Base-by-base conservation (phyloP, 176 grass and related monocot species). In the Chrysopogon serrulatus region DNA sequence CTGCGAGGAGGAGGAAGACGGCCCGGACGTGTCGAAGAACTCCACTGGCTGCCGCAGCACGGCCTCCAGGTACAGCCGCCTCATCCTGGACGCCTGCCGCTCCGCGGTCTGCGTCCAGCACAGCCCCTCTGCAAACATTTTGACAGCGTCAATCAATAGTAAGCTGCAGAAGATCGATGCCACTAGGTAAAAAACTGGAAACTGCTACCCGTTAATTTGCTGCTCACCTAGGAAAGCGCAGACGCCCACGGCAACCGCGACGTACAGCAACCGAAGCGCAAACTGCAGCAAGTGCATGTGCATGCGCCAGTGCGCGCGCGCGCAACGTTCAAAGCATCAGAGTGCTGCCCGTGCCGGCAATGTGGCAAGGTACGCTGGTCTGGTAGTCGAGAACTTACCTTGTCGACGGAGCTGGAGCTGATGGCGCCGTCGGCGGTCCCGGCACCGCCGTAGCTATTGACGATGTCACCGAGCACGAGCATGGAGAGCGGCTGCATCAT, bases 21-120 rank as follows among this genome's bases (percentile, higher is more conserved):
- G 64, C 26, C 65, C 69, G 14, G 83, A 47, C 32, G 83, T 73
- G 85, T 93, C 88, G 88, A 87, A 93, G 82, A 90, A 93, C 78
- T 85, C 72, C 71, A 88, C 75, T 27, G 45, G 67, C 77, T 93
- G 88, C 17, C 88, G 48, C 54, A 93, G 88, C 6, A 93, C 82
- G 17, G 88, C 81, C 41, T 90, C 88, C 60, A 93, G 82, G 88
- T 93, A 93, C 66, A 81, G 72, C 67, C 72, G 37, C 51, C 88
- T 54, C 85, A 93, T 90, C 78, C 65, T 73, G 16, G 88, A 90
- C 54, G 85, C 73, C 79, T 93, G 88, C 5, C 88, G 85, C 85
- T 93, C 91, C 1, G 72, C 88, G 0, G 88, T 90, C 59, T 82
- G 41, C 9, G 85, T 90, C 91, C 88, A 88, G 70, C 88, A 93